Percentiles rank a stretch among this genome's conserved stretches.
Evolutionary conservation across 2,329 filamentous ascomycete genomes (phyloP).

Genomic region (Penicillium nordicum): DNA sequence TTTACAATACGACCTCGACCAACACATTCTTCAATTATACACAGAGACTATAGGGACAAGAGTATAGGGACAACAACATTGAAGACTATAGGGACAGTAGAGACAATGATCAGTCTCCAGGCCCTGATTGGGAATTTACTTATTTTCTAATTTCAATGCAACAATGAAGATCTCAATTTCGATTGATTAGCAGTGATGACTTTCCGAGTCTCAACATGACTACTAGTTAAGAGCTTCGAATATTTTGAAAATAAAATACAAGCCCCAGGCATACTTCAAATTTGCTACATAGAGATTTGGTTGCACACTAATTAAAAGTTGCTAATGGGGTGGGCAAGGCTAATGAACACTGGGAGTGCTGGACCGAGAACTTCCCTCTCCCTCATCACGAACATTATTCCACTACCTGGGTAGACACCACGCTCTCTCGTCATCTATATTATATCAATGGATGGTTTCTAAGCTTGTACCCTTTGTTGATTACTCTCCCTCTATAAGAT

Average conservation of each 20-base stretch:
- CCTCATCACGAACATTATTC: not conserved
- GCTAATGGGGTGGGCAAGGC: not conserved
- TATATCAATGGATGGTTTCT: not conserved
- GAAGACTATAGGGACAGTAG: too few species aligned
- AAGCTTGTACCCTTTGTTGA: not conserved
- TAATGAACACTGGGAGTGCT: not conserved
- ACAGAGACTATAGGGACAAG: too few species aligned
- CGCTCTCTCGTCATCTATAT: not conserved
- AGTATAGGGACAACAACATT: too few species aligned
- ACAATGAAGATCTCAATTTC: too few species aligned
- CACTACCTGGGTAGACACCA: not conserved
- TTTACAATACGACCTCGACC: too few species aligned
- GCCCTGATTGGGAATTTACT: not conserved
- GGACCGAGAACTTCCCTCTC: not conserved
- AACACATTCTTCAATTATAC: too few species aligned
- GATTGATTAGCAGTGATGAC: not conserved
- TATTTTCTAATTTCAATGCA: not conserved
- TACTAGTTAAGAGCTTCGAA: not conserved
- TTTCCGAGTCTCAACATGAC: not conserved
- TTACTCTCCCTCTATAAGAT: not conserved
- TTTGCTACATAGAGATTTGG: rapidly evolving
- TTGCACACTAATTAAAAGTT: not conserved
- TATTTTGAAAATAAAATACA: not conserved
- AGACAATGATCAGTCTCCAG: not conserved
- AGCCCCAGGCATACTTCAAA: not conserved